Base-by-base conservation (phyloP, 805 yeast genomes). In the Cyberlindnera suaveolens region DNA sequence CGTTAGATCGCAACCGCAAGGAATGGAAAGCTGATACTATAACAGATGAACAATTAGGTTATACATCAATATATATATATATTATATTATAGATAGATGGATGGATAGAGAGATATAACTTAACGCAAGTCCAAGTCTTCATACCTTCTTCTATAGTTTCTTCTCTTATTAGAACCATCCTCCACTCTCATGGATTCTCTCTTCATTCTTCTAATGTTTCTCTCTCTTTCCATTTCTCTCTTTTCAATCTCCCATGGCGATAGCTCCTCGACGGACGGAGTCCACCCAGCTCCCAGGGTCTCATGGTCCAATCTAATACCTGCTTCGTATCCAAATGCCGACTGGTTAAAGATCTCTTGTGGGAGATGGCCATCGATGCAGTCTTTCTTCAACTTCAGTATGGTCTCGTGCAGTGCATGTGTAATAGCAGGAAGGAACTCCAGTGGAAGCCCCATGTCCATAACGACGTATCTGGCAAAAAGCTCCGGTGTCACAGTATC, bases 241-340 rank as follows among this genome's bases (percentile, higher is more conserved):
- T 84, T 83, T 60, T 91, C 97, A 44, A 93, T 87, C 63, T 93
- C 99, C 77, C 90, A 88, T 42, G 86, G 90, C 2, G 93, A 80
- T 46, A 93, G 72, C 13, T 79, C 77, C 63, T 91, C 98, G 6
- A 91, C 83, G 35, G 79, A 74, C 23, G 99, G 99, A 42, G 82
- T 81, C 95, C 96, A 93, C 13, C 67, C 71, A 31, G 80, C 85
- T 29, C 95, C 96, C 20, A 86, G 73, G 40, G 78, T 79, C 57
- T 84, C 93, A 27, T 77, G 74, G 57, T 83, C 96, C 57, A 72
- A 74, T 59, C 90, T 78, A 67, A 77, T 65, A 36, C 95, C 86
- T 1, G 83, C 79, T 42, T 73, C 73, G 34, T 67, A 69, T n/a
- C 78, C 79, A 53, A 75, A 75, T 0, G 82, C 83, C 0, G 84